A percentile compares a stretch with the other conserved stretches of the same genome.
Evolutionary conservation across 306 rosid species (phyloP).

Genomic region (Spatholobus suberectus): DNA sequence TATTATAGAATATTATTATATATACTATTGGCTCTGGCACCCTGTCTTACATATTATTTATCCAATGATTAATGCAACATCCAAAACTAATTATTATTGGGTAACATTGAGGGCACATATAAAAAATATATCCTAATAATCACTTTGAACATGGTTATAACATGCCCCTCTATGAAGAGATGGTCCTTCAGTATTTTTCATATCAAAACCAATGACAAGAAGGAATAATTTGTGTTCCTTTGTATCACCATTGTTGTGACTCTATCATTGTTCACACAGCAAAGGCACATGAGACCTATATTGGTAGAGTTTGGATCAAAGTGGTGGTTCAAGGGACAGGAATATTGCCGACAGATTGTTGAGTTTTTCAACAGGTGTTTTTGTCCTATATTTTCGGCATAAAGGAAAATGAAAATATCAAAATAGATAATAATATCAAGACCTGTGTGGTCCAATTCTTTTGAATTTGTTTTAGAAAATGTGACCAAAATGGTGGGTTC

Average conservation of each 20-base stretch:
- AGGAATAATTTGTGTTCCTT: neutral
- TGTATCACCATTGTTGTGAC: constrained; percentile 21
- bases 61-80: constrained; percentile 26
- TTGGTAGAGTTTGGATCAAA: constrained; percentile 26
- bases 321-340: constrained; percentile 33
- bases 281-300: constrained; percentile 35
- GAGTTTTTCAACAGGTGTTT: constrained; percentile 3
- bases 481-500: constrained; percentile 37
- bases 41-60: constrained; percentile 8
- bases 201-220: constrained; percentile 7
- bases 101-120: neutral
- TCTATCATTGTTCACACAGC: constrained; percentile 30
- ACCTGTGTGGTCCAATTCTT: constrained; percentile 29
- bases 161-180: constrained; percentile 12
- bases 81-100: constrained; percentile 18
- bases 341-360: constrained; percentile 48
- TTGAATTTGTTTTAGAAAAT: neutral
- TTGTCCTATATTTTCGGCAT: neutral
- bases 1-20: neutral
- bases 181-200: neutral
- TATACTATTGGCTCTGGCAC: constrained; percentile 3
- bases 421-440: neutral
- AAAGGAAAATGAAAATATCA: neutral
- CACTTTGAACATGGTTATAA: constrained; percentile 22
- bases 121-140: neutral